Base-by-base conservation (phyloP, 2,329 filamentous ascomycete genomes). In the Teratosphaeriaceae sp. region DNA sequence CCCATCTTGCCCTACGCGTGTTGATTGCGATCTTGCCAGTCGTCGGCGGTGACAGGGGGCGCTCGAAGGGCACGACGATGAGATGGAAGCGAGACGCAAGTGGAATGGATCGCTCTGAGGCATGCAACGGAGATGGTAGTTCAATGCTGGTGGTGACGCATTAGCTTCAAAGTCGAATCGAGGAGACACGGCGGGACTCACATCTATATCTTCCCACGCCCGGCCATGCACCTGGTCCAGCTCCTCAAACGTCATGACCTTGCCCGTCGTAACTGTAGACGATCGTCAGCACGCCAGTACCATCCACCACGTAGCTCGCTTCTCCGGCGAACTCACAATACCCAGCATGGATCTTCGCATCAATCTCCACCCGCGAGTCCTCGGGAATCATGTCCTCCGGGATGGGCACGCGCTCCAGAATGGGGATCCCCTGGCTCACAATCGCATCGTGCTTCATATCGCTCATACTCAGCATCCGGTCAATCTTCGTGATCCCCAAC, bases 401-500 rank as follows among this genome's bases (percentile, higher is more conserved):
- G 51, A 97, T 87, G 47, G 94, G 88, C 37, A 97, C 82, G 47
- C 89, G 79, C 69, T 96, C 88, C 57, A 84, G 76, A 55, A 96
- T 96, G 22, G 88, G 86, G 54, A 89, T 89, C 44, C 85, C 85
- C 70, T 89, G 85, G 45, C 80, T 78, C 41, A 92, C 86, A 59
- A 92, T 90, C 41, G 86, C 86, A 68, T 92, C 86, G 66, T 92
- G 83, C 71, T 92, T 90, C 85, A 90, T 89, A 68, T 97, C 94
- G 68, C 87, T 94, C 92, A 97, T 97, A 70, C 87, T 94, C 56
- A 96, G 72, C 92, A 97, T 98, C 47, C 89, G 78, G 65, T 98
- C 92, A 61, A 98, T 97, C 75, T 97, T 97, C 63, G 85, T 92
- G 62, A 98, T 96, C 49, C 92, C 92, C 22, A 98, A 78, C 92